Evolutionary conservation across 2,329 filamentous ascomycete genomes (phyloP).

Genomic region (Trichoderma sp.): DNA sequence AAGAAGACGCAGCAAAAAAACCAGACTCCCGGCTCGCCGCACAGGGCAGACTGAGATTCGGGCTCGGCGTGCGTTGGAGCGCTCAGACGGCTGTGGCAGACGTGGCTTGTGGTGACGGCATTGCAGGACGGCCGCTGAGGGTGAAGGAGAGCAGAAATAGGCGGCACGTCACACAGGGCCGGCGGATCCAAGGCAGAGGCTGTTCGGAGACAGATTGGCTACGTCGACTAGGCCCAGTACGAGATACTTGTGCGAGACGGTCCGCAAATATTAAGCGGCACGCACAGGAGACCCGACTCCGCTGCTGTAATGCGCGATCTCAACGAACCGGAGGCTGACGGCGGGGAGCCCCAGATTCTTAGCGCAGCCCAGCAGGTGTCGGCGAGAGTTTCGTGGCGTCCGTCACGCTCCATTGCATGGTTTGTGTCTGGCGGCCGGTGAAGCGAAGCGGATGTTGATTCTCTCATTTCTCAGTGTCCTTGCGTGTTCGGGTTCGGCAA

Average conservation of each 20-base stretch:
- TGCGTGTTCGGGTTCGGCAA: neutral
- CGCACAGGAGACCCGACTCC: neutral
- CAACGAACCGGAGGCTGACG: conserved; percentile 4
- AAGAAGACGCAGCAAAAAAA: neutral
- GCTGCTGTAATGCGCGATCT: neutral
- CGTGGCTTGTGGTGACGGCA: conserved; percentile 30
- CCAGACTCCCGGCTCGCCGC: conserved; percentile 19
- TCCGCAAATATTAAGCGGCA: neutral
- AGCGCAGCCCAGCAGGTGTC: neutral
- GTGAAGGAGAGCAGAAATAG: conserved; percentile 3
- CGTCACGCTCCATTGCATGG: neutral
- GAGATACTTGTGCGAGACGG: neutral
- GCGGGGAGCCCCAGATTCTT: conserved; percentile 13
- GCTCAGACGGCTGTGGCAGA: conserved; percentile 17
- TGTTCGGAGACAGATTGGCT: neutral
- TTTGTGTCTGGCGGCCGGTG: neutral
- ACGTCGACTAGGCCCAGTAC: neutral
- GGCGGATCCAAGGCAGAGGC: neutral
- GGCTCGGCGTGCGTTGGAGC: conserved; percentile 11
- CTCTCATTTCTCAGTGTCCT: neutral
- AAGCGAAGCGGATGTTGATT: neutral
- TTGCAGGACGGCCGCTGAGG: conserved; percentile 27
- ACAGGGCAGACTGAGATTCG: conserved; percentile 22
- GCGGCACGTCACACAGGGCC: conserved; percentile 11
- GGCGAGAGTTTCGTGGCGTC: neutral